Base-by-base conservation (phyloP, 257 asterid species). In the Ehretia macrophylla region DNA sequence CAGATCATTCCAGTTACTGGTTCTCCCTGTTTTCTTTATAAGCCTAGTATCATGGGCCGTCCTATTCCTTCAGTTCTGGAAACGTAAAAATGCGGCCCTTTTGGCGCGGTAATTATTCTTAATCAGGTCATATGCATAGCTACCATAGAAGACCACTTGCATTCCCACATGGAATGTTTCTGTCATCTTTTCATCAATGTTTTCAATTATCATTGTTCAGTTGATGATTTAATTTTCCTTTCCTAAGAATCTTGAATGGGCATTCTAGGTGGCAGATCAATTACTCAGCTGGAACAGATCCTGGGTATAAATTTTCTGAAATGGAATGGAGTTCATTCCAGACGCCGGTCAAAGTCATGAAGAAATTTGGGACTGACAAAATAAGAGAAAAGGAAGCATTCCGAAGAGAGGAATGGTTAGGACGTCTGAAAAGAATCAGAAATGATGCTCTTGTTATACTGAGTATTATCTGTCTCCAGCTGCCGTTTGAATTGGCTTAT, bases 331-430 rank as follows among this genome's bases (percentile, higher is more conserved):
- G 71, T 67, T 64, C 73, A 48, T 75, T 63, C 32, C 73, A 63
- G 19, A 70, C 79, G 48, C 87, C 93, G n/a, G 47, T 74, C 5
- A 87, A 82, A 38, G 65, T 69, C 55, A 63, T 72, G 77, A 81
- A 69, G 82, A 85, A 79, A 63, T 75, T 70, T 62, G 85, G 69
- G 67, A 60, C 78, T 3, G 89, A 86, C 65, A 81, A 58, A 73
- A 68, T 60, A 66, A 67, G 70, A 61, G 96, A 76, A 49, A 89
- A 85, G 62, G 94, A 85, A 66, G 63, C 51, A 51, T 80, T 73
- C 51, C 97, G 88, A 72, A 80, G 85, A 74, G 96, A 89, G 74
- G 99, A 93, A 75, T 89, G 97, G 99, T 73, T 86, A 66, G 80
- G 87, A 58, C 84, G 90, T 81, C 72, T 84, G 57, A 77, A 73